Evolutionary conservation across 768 basidiomycete species (phyloP).

Genomic region (Rhizopogon vinicolor): DNA sequence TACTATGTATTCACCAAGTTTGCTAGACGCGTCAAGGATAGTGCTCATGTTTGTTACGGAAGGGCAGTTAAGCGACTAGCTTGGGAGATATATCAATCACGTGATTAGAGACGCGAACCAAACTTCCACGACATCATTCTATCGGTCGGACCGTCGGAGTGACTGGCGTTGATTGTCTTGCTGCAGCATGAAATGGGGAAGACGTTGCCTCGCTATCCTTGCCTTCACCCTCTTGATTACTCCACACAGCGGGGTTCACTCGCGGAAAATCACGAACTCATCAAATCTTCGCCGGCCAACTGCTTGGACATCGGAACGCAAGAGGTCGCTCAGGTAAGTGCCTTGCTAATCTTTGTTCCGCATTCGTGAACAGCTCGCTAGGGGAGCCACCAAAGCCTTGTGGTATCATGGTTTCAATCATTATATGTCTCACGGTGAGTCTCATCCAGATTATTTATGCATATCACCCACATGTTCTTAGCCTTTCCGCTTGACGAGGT

Average conservation of each 20-base stretch:
- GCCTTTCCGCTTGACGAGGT: constrained; percentile 90
- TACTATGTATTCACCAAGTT: constrained; percentile 67
- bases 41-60: constrained; percentile 37
- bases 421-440: constrained; percentile 81
- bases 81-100: neutral
- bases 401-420: constrained; percentile 90
- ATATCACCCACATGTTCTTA: constrained; percentile 27
- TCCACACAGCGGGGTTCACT: constrained; percentile 24
- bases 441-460: neutral
- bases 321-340: constrained; percentile 51
- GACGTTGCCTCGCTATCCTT: constrained; percentile 49
- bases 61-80: neutral
- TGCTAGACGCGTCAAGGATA: constrained; percentile 53
- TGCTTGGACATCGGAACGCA: constrained; percentile 56
- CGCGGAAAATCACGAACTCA: constrained; percentile 5
- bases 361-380: constrained; percentile 23
- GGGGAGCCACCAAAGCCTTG: constrained; percentile 67
- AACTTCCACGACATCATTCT: constrained; percentile 19
- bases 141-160: constrained; percentile 25
- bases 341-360: neutral
- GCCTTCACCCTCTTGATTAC: constrained; percentile 34
- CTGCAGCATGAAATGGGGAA: constrained; percentile 35
- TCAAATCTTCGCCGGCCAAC: constrained; percentile 14
- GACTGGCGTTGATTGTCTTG: neutral
- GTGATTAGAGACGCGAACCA: neutral